Conservation (phyloP, 2,329 filamentous ascomycete species). For the Aureobasidium leucospermi region DNA sequence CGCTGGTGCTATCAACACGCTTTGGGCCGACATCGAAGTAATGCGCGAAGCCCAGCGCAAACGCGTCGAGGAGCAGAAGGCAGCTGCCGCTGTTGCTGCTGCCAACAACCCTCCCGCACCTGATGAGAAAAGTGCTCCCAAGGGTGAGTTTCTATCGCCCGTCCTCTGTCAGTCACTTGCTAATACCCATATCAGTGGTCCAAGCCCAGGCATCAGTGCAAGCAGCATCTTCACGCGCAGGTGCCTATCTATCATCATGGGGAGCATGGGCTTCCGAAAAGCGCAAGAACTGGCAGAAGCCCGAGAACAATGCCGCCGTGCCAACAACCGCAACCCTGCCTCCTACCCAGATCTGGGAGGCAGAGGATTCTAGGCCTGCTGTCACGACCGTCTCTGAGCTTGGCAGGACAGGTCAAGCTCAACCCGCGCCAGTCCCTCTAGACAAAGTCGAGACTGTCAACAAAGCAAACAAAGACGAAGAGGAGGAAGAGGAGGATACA, state of each 20-base stretch:
- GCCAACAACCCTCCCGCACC: conserved; percentile 13
- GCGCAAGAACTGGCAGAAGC: conserved; percentile 41
- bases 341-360: not conserved
- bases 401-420: not conserved
- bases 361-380: not conserved
- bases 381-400: not conserved
- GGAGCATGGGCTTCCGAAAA: conserved; percentile 66
- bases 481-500: not conserved
- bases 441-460: not conserved
- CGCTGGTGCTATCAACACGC: conserved; percentile 73
- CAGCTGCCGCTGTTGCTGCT: conserved; percentile 26
- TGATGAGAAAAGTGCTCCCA: conserved; percentile 15
- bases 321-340: not conserved
- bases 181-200: conserved; percentile 37
- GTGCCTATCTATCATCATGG: conserved; percentile 58
- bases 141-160: not conserved
- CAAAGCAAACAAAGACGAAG: not conserved
- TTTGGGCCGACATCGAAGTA: conserved; percentile 85
- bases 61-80: conserved; percentile 49
- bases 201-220: conserved; percentile 49
- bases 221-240: conserved; percentile 49
- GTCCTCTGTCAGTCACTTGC: not conserved
- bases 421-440: not conserved
- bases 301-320: not conserved
- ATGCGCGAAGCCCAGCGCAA: conserved; percentile 67